Conservation (phyloP, 2,329 filamentous ascomycete species). For the Falciphora oryzae region DNA sequence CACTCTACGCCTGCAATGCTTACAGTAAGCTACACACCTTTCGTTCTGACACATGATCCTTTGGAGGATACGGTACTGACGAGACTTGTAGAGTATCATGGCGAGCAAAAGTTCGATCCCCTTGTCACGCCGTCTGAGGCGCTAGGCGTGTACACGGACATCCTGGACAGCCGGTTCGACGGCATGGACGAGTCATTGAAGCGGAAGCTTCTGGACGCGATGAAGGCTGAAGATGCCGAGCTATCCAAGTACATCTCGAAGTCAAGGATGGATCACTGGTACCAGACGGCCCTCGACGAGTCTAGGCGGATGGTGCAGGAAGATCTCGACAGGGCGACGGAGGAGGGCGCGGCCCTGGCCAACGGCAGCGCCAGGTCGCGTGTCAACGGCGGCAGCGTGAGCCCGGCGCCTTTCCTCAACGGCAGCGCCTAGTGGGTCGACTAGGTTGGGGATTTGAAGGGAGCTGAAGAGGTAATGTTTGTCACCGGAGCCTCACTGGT, state of each 20-base stretch:
- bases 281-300: conserved; percentile 19
- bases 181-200: conserved; percentile 57
- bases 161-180: conserved; percentile 55
- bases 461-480: background rate
- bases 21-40: conserved; percentile 1
- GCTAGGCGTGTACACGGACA: conserved; percentile 54
- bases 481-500: background rate
- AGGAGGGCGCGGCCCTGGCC: conserved; percentile 10
- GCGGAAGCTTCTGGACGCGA: conserved; percentile 63
- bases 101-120: conserved; percentile 35
- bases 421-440: background rate
- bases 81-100: conserved; percentile 28
- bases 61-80: conserved; percentile 23
- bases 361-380: conserved; percentile 1
- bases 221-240: conserved; percentile 64
- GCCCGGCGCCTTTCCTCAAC: conserved; percentile 1
- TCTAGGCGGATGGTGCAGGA: conserved; percentile 23
- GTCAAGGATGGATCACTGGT: conserved; percentile 65
- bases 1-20: conserved; percentile 44
- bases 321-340: conserved; percentile 17
- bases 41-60: background rate
- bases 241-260: conserved; percentile 62
- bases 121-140: conserved; percentile 47
- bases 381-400: background rate
- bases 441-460: background rate